phyloP scores from a whole-genome alignment of 306 rosid species.

The Acacia confusa region DNA sequence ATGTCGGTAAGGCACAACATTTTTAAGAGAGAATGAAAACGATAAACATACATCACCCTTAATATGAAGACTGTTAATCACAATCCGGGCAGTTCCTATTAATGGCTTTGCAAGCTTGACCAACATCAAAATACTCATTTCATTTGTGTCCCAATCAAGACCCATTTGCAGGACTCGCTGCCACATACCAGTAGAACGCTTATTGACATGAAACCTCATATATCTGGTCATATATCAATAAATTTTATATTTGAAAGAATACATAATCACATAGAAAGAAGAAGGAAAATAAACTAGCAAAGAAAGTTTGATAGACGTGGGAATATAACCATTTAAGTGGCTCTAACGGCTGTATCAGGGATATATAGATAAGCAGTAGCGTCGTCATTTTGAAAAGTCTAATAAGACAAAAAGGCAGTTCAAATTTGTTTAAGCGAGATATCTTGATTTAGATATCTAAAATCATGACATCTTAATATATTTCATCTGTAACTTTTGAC shows the following conservation, averaged over 20 bases:
- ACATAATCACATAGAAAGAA: slow-evolving; percentile 1
- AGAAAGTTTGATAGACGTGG: not conserved
- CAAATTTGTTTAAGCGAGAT: not conserved
- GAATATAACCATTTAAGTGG: not conserved
- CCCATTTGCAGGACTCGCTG: slow-evolving; percentile 71
- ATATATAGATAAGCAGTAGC: not conserved
- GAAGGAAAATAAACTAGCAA: not conserved
- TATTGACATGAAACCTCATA: slow-evolving; percentile 8
- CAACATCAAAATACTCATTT: slow-evolving; percentile 72
- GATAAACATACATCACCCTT: slow-evolving; percentile 74
- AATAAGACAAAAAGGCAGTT: not conserved
- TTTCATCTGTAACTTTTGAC: not conserved
- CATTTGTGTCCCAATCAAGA: slow-evolving; percentile 83
- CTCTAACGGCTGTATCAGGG: not conserved
- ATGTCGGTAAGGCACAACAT: not conserved
- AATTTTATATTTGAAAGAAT: not conserved
- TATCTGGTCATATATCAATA: not conserved
- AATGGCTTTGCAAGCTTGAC: slow-evolving; percentile 74
- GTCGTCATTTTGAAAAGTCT: not conserved
- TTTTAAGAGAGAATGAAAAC: slow-evolving; percentile 4
- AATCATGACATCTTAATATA: not conserved
- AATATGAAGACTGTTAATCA: slow-evolving; percentile 76
- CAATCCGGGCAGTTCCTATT: slow-evolving; percentile 75
- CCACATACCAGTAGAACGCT: slow-evolving; percentile 30
- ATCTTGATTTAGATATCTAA: slow-evolving; percentile 1